Evolutionary conservation across 2,329 filamentous ascomycete species (phyloP).

Genomic region (Colletotrichum sp.): DNA sequence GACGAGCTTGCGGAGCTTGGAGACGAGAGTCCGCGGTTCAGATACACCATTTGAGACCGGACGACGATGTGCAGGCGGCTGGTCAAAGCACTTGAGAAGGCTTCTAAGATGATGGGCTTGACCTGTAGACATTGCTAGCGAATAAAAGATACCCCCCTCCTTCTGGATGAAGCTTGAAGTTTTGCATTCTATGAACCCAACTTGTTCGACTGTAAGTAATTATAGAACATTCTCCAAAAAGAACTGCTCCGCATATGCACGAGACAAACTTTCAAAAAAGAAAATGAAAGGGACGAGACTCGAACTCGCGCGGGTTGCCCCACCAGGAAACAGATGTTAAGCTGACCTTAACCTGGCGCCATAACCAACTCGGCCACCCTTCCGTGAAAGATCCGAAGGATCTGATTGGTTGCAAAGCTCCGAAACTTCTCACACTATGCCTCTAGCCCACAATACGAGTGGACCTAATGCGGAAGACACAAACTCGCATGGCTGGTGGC

Average conservation of each 20-base stretch:
- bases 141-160: neutral
- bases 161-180: neutral
- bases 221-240: neutral
- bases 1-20: conserved; percentile 56
- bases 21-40: conserved; percentile 56
- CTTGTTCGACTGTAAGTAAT: too few species aligned
- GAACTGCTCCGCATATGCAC: neutral
- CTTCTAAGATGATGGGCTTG: neutral
- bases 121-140: neutral
- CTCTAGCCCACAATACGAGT: fast-evolving
- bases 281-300: conserved; percentile 10
- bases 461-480: neutral
- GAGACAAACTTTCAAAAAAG: neutral
- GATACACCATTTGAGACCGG: conserved; percentile 43
- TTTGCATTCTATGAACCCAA: too few species aligned
- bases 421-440: fast-evolving
- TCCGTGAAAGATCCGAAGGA: neutral
- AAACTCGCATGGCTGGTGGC: neutral
- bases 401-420: neutral
- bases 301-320: conserved; percentile 13
- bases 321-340: conserved; percentile 13
- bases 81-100: neutral
- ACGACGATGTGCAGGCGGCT: fast-evolving
- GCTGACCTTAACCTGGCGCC: conserved; percentile 11
- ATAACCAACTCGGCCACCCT: conserved; percentile 14